Base-by-base conservation (phyloP, 1,139 yeast genomes). In the Blastobotrys persicus region DNA sequence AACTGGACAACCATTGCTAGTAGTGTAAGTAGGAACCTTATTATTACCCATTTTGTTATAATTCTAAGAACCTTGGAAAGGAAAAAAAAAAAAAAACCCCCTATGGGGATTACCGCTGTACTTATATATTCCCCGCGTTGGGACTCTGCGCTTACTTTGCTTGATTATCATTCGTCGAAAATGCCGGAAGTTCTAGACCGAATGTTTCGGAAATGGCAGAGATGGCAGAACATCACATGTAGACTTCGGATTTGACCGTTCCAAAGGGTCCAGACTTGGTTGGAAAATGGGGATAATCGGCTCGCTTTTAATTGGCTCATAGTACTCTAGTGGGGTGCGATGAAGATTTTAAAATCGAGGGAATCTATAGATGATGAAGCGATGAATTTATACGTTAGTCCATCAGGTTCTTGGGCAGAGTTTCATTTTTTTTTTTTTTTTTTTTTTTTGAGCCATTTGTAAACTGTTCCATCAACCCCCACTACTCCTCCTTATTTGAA, bases 1-100 rank as follows among this genome's bases (percentile, higher is more conserved):
- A 48, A 81, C 78, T 46, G 92, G 94, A 61, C 80, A 76, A 50
- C 94, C 95, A 63, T 81, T 81, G 55, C 89, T 78, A 59, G 85
- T 82, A 13, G 94, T 77, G 73, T 74, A 79, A 45, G 72, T 69
- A 17, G 57, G 57, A 44, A 38, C 40, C 31, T 45, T 45, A 38
- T 45, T 45, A 23, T 31, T 17, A 9, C 16, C 20, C n/a, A 14
- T 31, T 31, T 18, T 41, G 6, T 5, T 39, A 18, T 18, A 16
- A 14, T 35, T 11, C 20, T 5, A 31, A 11, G 34, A 31, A 31
- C n/a, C 34, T 12, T 11, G 14, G 12, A 12, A 26, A 26, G 31
- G 12, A 26, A 12, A 26, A 26, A 26, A 31, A 31, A 31, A 31
- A 31, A 31, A 31, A 12, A 31, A 31, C n/a, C 14, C n/a, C 34